Evolutionary conservation across 306 rosid genomes (phyloP).

Genomic region (Ochetophila trinervis): DNA sequence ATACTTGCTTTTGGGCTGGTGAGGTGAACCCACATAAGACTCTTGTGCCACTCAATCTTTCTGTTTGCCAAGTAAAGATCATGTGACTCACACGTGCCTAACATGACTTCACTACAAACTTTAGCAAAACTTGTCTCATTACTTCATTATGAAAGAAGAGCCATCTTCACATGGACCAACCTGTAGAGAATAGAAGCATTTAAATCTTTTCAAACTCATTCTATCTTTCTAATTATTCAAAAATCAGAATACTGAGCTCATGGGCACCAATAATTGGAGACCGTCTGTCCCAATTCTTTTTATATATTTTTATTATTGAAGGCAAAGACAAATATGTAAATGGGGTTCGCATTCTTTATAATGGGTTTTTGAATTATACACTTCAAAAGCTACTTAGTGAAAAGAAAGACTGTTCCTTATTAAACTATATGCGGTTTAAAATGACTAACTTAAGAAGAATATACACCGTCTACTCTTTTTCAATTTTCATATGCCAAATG

Average conservation of each 20-base stretch:
- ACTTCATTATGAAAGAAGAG: slow-evolving; percentile 39
- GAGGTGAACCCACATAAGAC: slow-evolving; percentile 21
- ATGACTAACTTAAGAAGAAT: not conserved
- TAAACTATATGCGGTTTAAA: not conserved
- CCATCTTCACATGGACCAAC: slow-evolving; percentile 83
- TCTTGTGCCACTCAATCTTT: slow-evolving; percentile 23
- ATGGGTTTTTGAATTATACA: slow-evolving; percentile 20
- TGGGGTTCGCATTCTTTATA: not conserved
- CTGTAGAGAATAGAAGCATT: slow-evolving; percentile 35
- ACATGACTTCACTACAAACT: slow-evolving; percentile 35
- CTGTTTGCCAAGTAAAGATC: slow-evolving; percentile 33
- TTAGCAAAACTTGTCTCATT: slow-evolving; percentile 33
- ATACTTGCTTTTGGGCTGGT: slow-evolving; percentile 5
- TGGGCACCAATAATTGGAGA: slow-evolving; percentile 29
- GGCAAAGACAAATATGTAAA: slow-evolving; percentile 38
- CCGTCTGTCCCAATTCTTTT: slow-evolving; percentile 25
- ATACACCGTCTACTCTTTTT: too few relatives aligned
- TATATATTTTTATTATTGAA: not conserved
- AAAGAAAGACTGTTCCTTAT: not conserved
- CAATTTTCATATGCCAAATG: too few relatives aligned
- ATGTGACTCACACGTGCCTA: slow-evolving; percentile 54
- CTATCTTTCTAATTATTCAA: slow-evolving; percentile 44
- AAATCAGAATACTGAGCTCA: slow-evolving; percentile 23
- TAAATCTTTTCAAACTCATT: slow-evolving; percentile 19
- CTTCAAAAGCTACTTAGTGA: not conserved